Evolutionary conservation across 2,329 filamentous ascomycete genomes (phyloP).

Genomic region (Tolypocladium tropicale): DNA sequence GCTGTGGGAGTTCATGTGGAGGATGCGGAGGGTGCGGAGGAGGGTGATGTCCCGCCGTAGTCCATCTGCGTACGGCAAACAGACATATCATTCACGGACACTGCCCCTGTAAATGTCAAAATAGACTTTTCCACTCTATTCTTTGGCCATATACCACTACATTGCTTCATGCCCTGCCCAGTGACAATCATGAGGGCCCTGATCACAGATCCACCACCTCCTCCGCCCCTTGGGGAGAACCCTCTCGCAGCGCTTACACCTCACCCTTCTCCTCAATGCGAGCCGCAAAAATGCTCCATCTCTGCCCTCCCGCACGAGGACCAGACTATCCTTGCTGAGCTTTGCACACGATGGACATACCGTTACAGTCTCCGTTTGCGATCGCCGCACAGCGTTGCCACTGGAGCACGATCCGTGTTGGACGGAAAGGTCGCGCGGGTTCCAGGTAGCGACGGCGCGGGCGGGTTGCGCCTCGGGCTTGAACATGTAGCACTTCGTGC

Average conservation of each 20-base stretch:
- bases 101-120: no score
- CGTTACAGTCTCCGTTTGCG: no score
- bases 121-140: no score
- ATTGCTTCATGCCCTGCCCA: conserved; percentile 7
- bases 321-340: not conserved
- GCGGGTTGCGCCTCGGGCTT: not conserved
- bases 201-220: conserved; percentile 9
- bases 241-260: conserved; percentile 6
- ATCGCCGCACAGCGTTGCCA: no score
- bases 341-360: conserved; percentile 5
- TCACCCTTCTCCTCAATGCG: conserved; percentile 2
- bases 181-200: conserved; percentile 6
- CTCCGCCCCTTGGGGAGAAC: conserved; percentile 1
- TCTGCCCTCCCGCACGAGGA: conserved; percentile 3
- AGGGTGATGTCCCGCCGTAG: conserved; percentile 2
- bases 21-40: conserved; percentile 9
- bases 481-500: conserved; percentile 8
- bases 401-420: conserved; percentile 4
- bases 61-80: no score
- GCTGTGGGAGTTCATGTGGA: conserved; percentile 10
- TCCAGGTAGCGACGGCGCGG: conserved; percentile 1
- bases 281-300: conserved; percentile 1
- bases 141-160: no score
- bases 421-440: conserved; percentile 3
- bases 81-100: no score